Percentiles rank a stretch among this genome's conserved stretches.
Conservation (phyloP, 108 stramenopile genomes). For the Cylindrotheca closterium region DNA sequence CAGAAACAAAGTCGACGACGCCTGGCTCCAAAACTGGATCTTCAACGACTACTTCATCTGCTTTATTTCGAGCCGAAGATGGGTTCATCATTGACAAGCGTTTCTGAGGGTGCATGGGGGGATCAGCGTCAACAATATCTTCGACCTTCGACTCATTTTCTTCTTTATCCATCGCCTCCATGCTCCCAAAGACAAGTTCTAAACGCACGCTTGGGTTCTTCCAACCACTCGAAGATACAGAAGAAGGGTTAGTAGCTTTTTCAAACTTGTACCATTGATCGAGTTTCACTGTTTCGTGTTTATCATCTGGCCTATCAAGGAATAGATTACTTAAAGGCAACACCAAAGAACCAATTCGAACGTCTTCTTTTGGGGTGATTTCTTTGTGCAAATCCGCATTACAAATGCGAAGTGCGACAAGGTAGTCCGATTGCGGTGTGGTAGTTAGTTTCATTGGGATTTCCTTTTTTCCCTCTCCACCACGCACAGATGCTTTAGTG, state of each 20-base stretch:
- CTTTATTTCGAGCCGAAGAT: neutral
- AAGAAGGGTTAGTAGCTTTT: constrained; percentile 4
- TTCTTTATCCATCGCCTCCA: constrained; percentile 50
- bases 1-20: constrained; percentile 74
- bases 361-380: constrained; percentile 46
- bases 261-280: constrained; percentile 77
- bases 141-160: constrained; percentile 61
- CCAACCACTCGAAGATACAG: constrained; percentile 6
- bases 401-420: constrained; percentile 15
- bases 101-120: neutral
- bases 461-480: neutral
- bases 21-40: constrained; percentile 78
- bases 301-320: constrained; percentile 41
- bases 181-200: constrained; percentile 63
- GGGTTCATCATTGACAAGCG: neutral
- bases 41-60: constrained; percentile 35
- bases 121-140: constrained; percentile 5
- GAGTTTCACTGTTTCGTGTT: constrained; percentile 37
- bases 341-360: constrained; percentile 58
- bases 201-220: constrained; percentile 77
- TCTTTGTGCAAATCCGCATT: neutral
- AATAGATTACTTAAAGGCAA: constrained; percentile 67
- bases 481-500: neutral
- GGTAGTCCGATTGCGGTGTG: constrained; percentile 15
- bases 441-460: constrained; percentile 1